Base-by-base conservation (phyloP, 768 basidiomycete species). In the Lentinula lateritia region DNA sequence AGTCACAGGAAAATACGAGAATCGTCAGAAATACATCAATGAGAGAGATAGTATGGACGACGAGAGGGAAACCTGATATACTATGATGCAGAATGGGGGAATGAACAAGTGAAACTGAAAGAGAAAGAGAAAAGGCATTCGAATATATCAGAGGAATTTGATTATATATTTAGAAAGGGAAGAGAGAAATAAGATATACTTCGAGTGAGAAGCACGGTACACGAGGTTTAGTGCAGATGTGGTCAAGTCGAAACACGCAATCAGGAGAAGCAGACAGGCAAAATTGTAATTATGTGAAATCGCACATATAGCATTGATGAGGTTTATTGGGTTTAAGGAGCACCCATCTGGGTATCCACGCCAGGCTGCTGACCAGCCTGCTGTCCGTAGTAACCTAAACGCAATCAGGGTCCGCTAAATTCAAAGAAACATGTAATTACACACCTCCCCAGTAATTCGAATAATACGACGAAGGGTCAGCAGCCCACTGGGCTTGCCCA, bases 371-470 rank as follows among this genome's bases (percentile, higher is more conserved):
- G 87, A 50, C 72, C 75, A 64, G 80, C 80, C 74, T 89, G 89
- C 73, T 92, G 92, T 56, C 85, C 83, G 67, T 93, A 93, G 69
- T 93, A 93, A 65, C 90, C 92, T 93, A 58, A 1, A 43, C 32
- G 55, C 64, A 62, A 54, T 69, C 16, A 45, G 12, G 2, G 38
- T 9, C 3, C 38, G 38, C 9, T 9, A 8, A 1, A 5, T 13
- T 39, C 13, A 39, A 39, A 45, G 4, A 39, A 16, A 56, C 15
- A 16, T 52, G 18, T 52, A 38, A 62, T 56, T 50, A 77, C 86
- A 68, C 62, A 92, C 90, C 89, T 71, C 89, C 87, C 90, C 90
- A 92, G 71, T 92, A 91, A 70, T 89, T 89, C 60, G 84, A 84
- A 73, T 91, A 91, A 74, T 91, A 91, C 62, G 81, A 81, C 69